Percentiles rank a stretch among this genome's conserved stretches.
Evolutionary conservation across 345 rosid species (phyloP).

Genomic region (Hirschfeldia incana): DNA sequence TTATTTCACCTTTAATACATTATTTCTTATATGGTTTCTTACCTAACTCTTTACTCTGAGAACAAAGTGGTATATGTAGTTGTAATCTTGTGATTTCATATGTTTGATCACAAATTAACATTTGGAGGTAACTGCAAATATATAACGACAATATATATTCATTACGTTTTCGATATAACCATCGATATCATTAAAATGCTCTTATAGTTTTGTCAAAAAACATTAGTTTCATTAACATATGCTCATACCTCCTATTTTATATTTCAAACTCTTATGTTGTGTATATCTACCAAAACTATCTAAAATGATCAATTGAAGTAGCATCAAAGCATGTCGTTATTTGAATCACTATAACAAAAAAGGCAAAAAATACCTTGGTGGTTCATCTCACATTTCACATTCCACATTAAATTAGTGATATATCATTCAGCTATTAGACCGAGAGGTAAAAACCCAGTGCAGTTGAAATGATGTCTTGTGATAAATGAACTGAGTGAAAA

Average conservation of each 20-base stretch:
- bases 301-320: neutral
- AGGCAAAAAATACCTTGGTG: neutral
- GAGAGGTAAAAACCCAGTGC: too few relatives aligned
- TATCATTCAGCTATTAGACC: conserved; percentile 5
- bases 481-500: too few relatives aligned
- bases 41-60: too few relatives aligned
- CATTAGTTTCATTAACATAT: neutral
- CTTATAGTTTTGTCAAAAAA: too few relatives aligned
- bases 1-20: neutral
- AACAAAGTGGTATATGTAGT: too few relatives aligned
- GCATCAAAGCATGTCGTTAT: neutral
- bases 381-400: neutral
- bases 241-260: neutral
- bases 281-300: neutral
- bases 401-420: neutral
- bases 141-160: too few relatives aligned
- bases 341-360: neutral
- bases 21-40: neutral
- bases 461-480: too few relatives aligned
- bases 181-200: too few relatives aligned
- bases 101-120: too few relatives aligned
- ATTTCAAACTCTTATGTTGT: neutral
- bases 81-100: too few relatives aligned
- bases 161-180: too few relatives aligned
- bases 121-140: too few relatives aligned